Conservation (phyloP, 345 rosid genomes). For the Nasturtium officinale region DNA sequence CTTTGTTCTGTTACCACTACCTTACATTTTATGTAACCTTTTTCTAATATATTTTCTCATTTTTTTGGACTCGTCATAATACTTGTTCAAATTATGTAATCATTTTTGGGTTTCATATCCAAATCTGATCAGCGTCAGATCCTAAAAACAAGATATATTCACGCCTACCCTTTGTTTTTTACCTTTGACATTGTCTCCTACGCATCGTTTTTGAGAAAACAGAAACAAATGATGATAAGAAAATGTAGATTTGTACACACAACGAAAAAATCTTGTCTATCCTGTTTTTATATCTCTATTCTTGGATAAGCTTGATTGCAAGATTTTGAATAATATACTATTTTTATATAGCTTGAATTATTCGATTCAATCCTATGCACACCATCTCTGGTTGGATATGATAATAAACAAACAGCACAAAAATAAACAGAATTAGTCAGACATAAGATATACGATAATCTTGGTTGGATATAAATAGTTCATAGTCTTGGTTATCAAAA, state of each 20-base stretch:
- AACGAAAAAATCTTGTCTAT: not conserved
- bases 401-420: constrained; percentile 1
- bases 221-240: not conserved
- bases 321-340: not conserved
- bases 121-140: not conserved
- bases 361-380: constrained; percentile 18
- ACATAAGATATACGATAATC: constrained; percentile 10
- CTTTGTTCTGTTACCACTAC: constrained; percentile 6
- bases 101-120: not conserved
- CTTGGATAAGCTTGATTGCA: not conserved
- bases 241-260: not conserved
- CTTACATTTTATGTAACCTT: not conserved
- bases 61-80: not conserved
- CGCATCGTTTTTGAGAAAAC: no score
- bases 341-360: not conserved
- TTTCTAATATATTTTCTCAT: not conserved
- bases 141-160: not conserved
- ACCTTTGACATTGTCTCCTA: no score
- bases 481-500: not conserved
- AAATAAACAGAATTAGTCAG: not conserved
- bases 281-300: not conserved
- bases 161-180: no score
- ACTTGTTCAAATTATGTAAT: not conserved
- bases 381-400: constrained; percentile 1
- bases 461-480: constrained; percentile 19